Percentiles rank a stretch among this genome's conserved stretches.
Evolutionary conservation across 2,329 filamentous ascomycete species (phyloP).

Genomic region (Epichloe uncinata): DNA sequence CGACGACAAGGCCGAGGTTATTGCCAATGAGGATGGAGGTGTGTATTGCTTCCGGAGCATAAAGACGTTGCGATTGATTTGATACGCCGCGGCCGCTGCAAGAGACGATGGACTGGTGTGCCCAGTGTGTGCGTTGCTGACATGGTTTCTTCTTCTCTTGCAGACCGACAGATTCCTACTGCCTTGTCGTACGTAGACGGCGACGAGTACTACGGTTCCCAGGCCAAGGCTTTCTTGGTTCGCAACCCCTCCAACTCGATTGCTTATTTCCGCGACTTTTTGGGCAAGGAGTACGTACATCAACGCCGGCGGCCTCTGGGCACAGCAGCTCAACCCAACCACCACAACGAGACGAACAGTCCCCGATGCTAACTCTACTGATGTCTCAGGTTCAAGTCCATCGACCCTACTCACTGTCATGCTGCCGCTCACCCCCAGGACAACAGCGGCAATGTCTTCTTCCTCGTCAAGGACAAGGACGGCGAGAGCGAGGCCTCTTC

Average conservation of each 20-base stretch:
- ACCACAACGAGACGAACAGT: neutral
- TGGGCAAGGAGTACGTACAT: slow-evolving; percentile 71
- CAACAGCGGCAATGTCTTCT: slow-evolving; percentile 56
- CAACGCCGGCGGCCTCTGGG: neutral
- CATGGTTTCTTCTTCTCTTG: neutral
- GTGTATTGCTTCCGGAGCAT: slow-evolving; percentile 19
- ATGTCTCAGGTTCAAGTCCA: slow-evolving; percentile 62
- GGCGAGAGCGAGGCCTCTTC: slow-evolving; percentile 49
- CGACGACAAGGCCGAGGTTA: slow-evolving; percentile 92
- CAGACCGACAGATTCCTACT: slow-evolving; percentile 93
- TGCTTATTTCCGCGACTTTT: slow-evolving; percentile 89
- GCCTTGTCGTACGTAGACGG: slow-evolving; percentile 89
- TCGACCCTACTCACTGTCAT: slow-evolving; percentile 92
- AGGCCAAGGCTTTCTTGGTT: slow-evolving; percentile 87
- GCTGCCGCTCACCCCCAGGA: slow-evolving; percentile 83
- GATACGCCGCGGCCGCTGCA: neutral
- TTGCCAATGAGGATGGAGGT: slow-evolving; percentile 98
- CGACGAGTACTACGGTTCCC: slow-evolving; percentile 91
- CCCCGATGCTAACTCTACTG: neutral
- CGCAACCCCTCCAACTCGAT: slow-evolving; percentile 89
- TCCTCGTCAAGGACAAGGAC: slow-evolving; percentile 67
- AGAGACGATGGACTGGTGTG: neutral
- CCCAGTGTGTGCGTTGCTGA: neutral
- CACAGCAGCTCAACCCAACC: too few species aligned
- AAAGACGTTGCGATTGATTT: neutral